phyloP scores from a whole-genome alignment of 768 basidiomycete genomes.

The Kwoniella heveanensis region DNA sequence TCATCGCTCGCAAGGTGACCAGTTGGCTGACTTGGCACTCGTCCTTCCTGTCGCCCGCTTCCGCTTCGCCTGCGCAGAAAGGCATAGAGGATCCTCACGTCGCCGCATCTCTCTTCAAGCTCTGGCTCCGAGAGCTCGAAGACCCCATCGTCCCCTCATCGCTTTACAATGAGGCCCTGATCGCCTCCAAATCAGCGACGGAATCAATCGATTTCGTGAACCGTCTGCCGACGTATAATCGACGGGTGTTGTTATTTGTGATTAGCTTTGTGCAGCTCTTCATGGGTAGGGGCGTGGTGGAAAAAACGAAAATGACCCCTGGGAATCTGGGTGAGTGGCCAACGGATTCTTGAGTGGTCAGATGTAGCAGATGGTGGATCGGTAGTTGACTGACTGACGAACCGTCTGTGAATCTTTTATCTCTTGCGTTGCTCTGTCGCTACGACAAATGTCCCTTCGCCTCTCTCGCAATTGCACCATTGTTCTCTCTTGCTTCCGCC shows the following conservation, averaged over 20 bases:
- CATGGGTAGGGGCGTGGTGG: conserved; percentile 72
- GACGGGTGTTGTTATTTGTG: conserved; percentile 81
- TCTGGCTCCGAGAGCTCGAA: conserved; percentile 88
- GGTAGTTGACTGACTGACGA: no score
- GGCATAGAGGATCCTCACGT: conserved; percentile 87
- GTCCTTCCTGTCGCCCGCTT: background rate
- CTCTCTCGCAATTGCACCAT: no score
- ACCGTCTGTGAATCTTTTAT: no score
- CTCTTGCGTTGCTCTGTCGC: no score
- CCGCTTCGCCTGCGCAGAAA: conserved; percentile 22
- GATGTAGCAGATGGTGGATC: no score
- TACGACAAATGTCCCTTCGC: no score
- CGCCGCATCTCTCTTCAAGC: conserved; percentile 83
- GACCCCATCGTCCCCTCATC: conserved; percentile 90
- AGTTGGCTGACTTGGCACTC: background rate
- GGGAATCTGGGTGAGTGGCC: conserved; percentile 64
- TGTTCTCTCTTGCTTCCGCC: no score
- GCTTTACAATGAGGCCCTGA: conserved; percentile 87
- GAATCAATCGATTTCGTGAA: conserved; percentile 74
- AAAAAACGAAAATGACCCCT: conserved; percentile 72
- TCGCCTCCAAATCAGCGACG: conserved; percentile 64
- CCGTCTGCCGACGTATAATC: conserved; percentile 79
- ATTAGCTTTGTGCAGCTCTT: conserved; percentile 90
- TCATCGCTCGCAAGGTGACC: no score
- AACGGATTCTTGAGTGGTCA: no score